Base-by-base conservation (phyloP, 2,329 filamentous ascomycete genomes). In the Malbranchea cinnamomea region DNA sequence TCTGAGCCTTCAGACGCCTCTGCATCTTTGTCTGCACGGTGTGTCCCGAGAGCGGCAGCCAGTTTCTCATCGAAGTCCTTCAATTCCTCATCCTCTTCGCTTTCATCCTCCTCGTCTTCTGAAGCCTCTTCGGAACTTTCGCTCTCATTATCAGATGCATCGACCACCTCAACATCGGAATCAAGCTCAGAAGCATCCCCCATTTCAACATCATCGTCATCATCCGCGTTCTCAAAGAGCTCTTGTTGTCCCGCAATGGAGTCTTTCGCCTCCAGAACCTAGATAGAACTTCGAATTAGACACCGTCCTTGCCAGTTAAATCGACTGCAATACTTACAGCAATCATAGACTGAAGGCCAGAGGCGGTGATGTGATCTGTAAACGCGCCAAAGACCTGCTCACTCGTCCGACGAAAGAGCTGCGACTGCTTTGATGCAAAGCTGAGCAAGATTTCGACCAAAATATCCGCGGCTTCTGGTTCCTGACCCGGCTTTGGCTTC, bases 361-460 rank as follows among this genome's bases (percentile, higher is more conserved):
- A 71, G 4, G 66, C 62, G 1, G 78, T 83, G 36, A 95, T 68
- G 32, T 81, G 71, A 9, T 70, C 59, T 3, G 81, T 78, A 49
- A 93, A 93, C 1, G 77, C 74, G 14, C 76, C 70, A 49, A 95
- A 95, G 0, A 92, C 84, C 45, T 89, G 79, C 48, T 87, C 76
- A 4, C 83, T 82, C 31, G 91, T 76, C 43, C 85, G 82, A 17
- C 83, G 73, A 60, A 92, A 80, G 30, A 95, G 62, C 6, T 76
- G 72, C 2, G 85, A 93, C 3, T 78, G 80, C 37, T 83, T 82
- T 0, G 84, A 81, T 2, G 91, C 71, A 57, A 95, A 83, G 30
- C 82, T 81, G n/a, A 95, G 63, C 5, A 98, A 56, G 30, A 95
- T 79, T 46, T 95, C 89, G 2, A 94, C 74, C 6, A 94, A 57